phyloP scores from a whole-genome alignment of 192 early-diverging fungal species.

The Coemansia sp. region DNA sequence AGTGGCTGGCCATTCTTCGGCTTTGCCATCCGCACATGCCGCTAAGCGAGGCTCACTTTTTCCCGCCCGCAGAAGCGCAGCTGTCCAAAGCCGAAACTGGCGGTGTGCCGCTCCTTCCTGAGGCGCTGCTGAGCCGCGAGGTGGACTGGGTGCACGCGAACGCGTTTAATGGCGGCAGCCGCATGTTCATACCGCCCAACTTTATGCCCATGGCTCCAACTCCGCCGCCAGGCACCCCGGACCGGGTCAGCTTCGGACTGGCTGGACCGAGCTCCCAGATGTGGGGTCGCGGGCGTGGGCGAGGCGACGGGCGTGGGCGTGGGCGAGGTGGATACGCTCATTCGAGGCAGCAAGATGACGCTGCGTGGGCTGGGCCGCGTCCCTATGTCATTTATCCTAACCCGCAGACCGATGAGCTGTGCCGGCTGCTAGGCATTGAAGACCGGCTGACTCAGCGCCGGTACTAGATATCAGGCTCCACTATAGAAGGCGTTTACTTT shows the following conservation, averaged over 20 bases:
- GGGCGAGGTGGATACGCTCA: conserved; percentile 4
- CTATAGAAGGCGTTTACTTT: too few species aligned
- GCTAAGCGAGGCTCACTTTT: conserved; percentile 50
- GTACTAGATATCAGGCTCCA: neutral
- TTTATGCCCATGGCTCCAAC: conserved; percentile 75
- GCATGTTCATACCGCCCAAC: conserved; percentile 73
- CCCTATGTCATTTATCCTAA: conserved; percentile 64
- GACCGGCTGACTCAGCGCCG: conserved; percentile 45
- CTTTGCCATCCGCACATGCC: conserved; percentile 64
- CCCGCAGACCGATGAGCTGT: conserved; percentile 84
- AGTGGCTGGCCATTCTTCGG: conserved; percentile 81
- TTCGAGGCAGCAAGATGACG: neutral
- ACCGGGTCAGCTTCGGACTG: conserved; percentile 42
- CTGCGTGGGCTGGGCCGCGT: conserved; percentile 15
- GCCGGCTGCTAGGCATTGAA: conserved; percentile 66
- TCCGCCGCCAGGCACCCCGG: conserved; percentile 42
- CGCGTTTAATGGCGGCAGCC: conserved; percentile 53
- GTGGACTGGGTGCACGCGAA: conserved; percentile 68
- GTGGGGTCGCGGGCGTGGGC: conserved; percentile 14
- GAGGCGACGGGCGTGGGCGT: conserved; percentile 5
- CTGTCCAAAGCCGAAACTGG: conserved; percentile 35
- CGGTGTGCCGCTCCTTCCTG: conserved; percentile 23
- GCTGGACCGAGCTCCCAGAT: conserved; percentile 4
- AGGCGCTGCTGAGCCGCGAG: conserved; percentile 63
- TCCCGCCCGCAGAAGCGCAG: conserved; percentile 52